phyloP scores from a whole-genome alignment of 257 asterid genomes.

The Forsythia suspensa region DNA sequence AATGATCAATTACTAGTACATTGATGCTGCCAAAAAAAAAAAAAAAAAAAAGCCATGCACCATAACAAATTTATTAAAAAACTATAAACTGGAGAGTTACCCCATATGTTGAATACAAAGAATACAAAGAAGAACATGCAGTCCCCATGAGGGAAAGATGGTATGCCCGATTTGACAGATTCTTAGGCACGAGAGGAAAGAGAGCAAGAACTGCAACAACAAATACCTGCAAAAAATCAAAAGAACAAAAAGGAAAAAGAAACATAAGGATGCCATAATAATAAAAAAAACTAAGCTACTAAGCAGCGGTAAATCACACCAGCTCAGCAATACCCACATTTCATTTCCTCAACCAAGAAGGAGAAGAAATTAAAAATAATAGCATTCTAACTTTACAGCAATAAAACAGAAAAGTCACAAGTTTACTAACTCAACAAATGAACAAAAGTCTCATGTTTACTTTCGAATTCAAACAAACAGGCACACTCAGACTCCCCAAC shows the following conservation, averaged over 20 bases:
- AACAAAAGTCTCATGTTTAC: background rate
- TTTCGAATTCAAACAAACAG: background rate
- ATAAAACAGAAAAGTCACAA: background rate
- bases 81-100: slow-evolving; percentile 39
- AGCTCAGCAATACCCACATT: slow-evolving; percentile 3
- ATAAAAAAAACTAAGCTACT: background rate
- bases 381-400: background rate
- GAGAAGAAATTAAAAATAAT: background rate
- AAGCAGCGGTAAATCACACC: background rate
- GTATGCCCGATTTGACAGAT: slow-evolving; percentile 73
- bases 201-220: slow-evolving; percentile 76
- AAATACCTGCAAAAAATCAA: slow-evolving; percentile 49
- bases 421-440: background rate
- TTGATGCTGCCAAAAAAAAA: slow-evolving; percentile 24
- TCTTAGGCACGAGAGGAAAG: slow-evolving; percentile 65
- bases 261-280: background rate
- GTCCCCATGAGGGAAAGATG: slow-evolving; percentile 81
- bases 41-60: slow-evolving; percentile 15
- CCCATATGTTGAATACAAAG: slow-evolving; percentile 81
- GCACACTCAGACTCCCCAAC: background rate
- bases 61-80: background rate
- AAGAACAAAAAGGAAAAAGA: background rate
- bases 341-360: slow-evolving; percentile 8
- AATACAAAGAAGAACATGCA: slow-evolving; percentile 66
- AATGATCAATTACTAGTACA: slow-evolving; percentile 16